These are phyloP conservation scores for Yamadazyma ubonensis DNA, from an alignment of 805 yeast genomes.

Conservation along the genomic window DNA sequence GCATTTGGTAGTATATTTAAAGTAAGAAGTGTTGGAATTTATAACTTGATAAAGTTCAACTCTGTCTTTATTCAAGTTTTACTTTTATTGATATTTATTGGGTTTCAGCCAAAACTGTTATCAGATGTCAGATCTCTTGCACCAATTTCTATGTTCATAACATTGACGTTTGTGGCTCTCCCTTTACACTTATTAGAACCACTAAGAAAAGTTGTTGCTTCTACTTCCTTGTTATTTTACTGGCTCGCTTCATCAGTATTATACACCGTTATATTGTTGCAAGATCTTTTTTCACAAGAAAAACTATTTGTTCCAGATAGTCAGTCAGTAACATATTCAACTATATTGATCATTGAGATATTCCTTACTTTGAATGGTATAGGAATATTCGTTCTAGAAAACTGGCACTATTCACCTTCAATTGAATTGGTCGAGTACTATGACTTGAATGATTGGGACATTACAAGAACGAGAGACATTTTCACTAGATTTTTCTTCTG, in stretches of 20 bases:
- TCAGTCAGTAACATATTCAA: slow-evolving; percentile 3
- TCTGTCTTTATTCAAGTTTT: slow-evolving; percentile 19
- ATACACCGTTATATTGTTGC: slow-evolving; percentile 16
- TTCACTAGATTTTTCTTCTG: slow-evolving; percentile 12
- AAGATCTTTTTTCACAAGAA: slow-evolving; percentile 20
- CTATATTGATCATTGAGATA: slow-evolving; percentile 16
- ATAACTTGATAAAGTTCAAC: slow-evolving; percentile 18
- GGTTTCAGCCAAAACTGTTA: slow-evolving; percentile 10
- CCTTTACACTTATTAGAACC: slow-evolving; percentile 49
- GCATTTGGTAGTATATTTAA: slow-evolving; percentile 20
- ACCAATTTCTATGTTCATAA: slow-evolving; percentile 7
- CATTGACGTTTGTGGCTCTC: slow-evolving; percentile 22
- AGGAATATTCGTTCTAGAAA: slow-evolving; percentile 18
- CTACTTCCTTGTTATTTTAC: slow-evolving; percentile 38
- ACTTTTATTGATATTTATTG: slow-evolving; percentile 9
- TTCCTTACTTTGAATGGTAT: slow-evolving; percentile 17
- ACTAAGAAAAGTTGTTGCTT: slow-evolving; percentile 35
- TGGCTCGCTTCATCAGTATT: slow-evolving; percentile 28
- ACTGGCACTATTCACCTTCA: slow-evolving; percentile 20
- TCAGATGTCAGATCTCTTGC: slow-evolving; percentile 10
- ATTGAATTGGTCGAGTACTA: slow-evolving; percentile 20
- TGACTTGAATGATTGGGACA: slow-evolving; percentile 28
- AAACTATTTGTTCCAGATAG: slow-evolving; percentile 18
- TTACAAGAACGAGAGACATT: slow-evolving; percentile 21
- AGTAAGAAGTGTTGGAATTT: slow-evolving; percentile 19